Conservation (phyloP, 768 basidiomycete species). For the Mycena rosella region DNA sequence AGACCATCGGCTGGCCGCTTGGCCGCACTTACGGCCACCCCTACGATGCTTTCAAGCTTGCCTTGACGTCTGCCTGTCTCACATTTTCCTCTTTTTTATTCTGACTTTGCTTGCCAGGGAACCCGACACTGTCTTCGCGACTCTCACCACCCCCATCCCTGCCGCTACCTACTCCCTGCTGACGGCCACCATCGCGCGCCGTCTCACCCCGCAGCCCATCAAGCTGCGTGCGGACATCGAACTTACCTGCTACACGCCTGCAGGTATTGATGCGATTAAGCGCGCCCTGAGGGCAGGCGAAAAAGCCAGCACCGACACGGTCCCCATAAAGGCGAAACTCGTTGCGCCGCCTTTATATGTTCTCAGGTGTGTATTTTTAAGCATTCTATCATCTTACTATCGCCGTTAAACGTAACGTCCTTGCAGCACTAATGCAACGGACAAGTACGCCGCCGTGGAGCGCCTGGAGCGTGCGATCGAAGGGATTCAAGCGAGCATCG, state of each 20-base stretch:
- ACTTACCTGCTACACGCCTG: constrained; percentile 94
- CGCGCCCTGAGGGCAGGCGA: constrained; percentile 92
- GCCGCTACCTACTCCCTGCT: constrained; percentile 73
- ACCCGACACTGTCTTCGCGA: constrained; percentile 81
- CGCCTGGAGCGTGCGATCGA: constrained; percentile 95
- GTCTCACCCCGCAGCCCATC: constrained; percentile 97
- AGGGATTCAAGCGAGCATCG: constrained; percentile 87
- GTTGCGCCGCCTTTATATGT: constrained; percentile 98
- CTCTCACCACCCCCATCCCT: constrained; percentile 70
- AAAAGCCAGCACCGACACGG: constrained; percentile 85
- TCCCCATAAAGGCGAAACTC: constrained; percentile 97
- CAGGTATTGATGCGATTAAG: constrained; percentile 97
- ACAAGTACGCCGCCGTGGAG: constrained; percentile 96
- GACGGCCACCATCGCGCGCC: constrained; percentile 88
- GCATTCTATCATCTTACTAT: neutral
- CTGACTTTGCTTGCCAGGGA: constrained; percentile 46
- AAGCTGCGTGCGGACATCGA: constrained; percentile 99
- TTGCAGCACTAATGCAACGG: constrained; percentile 88
- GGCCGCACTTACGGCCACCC: constrained; percentile 94
- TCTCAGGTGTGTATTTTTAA: constrained; percentile 56
- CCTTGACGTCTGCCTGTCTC: constrained; percentile 79
- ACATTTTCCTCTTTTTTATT: neutral
- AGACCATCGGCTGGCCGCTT: constrained; percentile 93
- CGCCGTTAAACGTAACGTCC: neutral
- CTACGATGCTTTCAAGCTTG: constrained; percentile 97